A percentile compares a stretch with the other conserved stretches of the same genome.
Conservation (phyloP, 108 stramenopile species). For the Cyclotella cryptica region DNA sequence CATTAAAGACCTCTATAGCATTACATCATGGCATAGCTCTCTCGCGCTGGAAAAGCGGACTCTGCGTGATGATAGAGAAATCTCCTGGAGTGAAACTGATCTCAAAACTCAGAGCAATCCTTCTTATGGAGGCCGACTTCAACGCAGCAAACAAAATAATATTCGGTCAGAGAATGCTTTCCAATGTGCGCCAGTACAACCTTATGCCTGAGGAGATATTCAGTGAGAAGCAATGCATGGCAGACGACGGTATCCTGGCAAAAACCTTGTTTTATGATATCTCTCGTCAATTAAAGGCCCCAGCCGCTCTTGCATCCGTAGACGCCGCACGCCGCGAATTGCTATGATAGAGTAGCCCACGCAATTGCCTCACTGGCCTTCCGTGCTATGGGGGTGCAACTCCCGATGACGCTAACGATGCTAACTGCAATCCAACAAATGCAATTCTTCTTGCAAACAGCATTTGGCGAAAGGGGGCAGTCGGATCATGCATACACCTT, state of each 20-base stretch:
- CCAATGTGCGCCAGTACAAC: conserved; percentile 22
- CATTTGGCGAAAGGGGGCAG: too few species aligned
- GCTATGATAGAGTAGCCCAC: conserved; percentile 26
- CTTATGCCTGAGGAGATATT: conserved; percentile 31
- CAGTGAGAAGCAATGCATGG: conserved; percentile 13
- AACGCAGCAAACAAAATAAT: too few species aligned
- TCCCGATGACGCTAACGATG: background rate
- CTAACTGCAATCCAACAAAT: conserved; percentile 1
- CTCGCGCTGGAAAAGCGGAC: conserved; percentile 10
- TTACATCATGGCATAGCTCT: background rate
- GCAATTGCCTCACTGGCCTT: background rate
- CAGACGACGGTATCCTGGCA: conserved; percentile 21
- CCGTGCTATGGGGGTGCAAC: conserved; percentile 18
- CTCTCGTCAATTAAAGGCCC: too few species aligned
- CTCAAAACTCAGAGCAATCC: conserved; percentile 21
- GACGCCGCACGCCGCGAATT: too few species aligned
- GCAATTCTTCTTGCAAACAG: too few species aligned
- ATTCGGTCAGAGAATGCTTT: conserved; percentile 18
- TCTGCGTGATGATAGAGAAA: conserved; percentile 25
- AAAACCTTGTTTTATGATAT: too few species aligned
- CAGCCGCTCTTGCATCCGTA: too few species aligned
- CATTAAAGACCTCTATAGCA: conserved; percentile 6
- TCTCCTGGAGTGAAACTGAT: too few species aligned
- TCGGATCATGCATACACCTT: conserved; percentile 3
- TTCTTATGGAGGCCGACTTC: too few species aligned